Evolutionary conservation across 495 filamentous ascomycete species (phyloP).

Genomic region (Aspergillus asperescens): DNA sequence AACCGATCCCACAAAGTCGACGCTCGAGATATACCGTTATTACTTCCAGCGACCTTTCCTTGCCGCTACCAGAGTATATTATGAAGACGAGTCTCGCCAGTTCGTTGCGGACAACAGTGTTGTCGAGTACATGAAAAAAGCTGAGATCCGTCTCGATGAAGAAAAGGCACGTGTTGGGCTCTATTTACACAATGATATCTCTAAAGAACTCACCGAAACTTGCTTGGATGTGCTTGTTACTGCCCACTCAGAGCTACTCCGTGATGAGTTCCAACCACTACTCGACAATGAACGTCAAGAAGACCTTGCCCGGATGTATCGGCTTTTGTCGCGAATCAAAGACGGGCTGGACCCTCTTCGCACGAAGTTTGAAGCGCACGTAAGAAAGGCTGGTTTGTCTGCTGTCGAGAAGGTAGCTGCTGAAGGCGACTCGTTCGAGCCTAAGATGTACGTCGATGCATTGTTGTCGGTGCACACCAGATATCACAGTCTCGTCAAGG

Average conservation of each 20-base stretch:
- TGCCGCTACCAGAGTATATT: constrained; percentile 75
- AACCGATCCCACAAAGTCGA: constrained; percentile 85
- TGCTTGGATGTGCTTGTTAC: constrained; percentile 88
- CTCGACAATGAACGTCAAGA: constrained; percentile 92
- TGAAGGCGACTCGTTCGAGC: constrained; percentile 86
- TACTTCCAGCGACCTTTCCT: constrained; percentile 94
- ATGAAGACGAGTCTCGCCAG: constrained; percentile 84
- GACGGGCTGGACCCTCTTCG: constrained; percentile 90
- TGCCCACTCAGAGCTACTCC: constrained; percentile 73
- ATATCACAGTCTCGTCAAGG: constrained; percentile 85
- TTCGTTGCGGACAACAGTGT: constrained; percentile 97
- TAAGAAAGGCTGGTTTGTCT: constrained; percentile 77
- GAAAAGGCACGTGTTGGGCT: constrained; percentile 92
- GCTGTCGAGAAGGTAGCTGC: constrained; percentile 88
- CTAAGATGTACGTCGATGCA: constrained; percentile 93
- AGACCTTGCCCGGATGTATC: constrained; percentile 95
- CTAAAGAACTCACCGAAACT: constrained; percentile 70
- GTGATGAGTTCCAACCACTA: constrained; percentile 95
- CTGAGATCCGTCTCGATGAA: constrained; percentile 82
- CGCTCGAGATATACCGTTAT: constrained; percentile 85
- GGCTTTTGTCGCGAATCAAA: constrained; percentile 80
- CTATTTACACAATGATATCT: constrained; percentile 88
- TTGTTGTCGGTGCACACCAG: constrained; percentile 89
- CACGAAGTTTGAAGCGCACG: constrained; percentile 84
- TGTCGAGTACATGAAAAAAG: constrained; percentile 99